Evolutionary conservation across 208 protist genomes (phyloP), one percentile per base, ranked within the genome.

Genomic region (Zelonia costaricensis): DNA sequence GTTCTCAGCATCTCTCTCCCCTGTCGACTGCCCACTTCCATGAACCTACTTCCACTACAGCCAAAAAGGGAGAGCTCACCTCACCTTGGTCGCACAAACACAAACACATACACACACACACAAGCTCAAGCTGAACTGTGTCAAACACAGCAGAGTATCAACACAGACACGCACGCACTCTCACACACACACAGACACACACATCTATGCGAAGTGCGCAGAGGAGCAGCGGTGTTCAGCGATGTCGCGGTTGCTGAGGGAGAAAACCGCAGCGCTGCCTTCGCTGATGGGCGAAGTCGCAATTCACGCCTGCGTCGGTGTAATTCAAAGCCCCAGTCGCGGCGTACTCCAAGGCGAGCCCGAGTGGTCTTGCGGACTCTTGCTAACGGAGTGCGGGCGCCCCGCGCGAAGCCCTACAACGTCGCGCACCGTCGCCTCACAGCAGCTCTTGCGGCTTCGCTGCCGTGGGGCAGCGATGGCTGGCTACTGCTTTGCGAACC

Each of bases 361-460:
- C 13, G 64, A 89, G 45, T 96, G 90, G 87, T 80, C 76, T 16
- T 96, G 86, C 57, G 63, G 76, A 23, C 56, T 96, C 40, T 70
- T 96, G 5, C 46, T 93, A 47, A 82, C 84, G 12, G 75, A 90
- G 63, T 74, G 71, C 47, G 90, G 90, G 10, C 56, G 46, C 20
- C 80, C 80, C 7, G 82, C 77, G 6, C 66, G 7, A 18, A 65
- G 36, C 49, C 64, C 52, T 10, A 51, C 40, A 10, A 27, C 25
- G 20, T 16, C 33, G 18, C 42, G 36, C 7, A 55, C 23, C 23
- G 39, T 63, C 12, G 56, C 62, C 8, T 31, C 64, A 22, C 61
- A 69, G 33, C 56, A 73, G 39, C 48, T 56, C 35, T 63, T 86
- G 39, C 57, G 61, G 18, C 82, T 95, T 30, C 82, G 84, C 6